Evolutionary conservation across 2,329 filamentous ascomycete species (phyloP), one percentile per base, ranked within the genome.

Genomic region (Ilyonectria robusta): DNA sequence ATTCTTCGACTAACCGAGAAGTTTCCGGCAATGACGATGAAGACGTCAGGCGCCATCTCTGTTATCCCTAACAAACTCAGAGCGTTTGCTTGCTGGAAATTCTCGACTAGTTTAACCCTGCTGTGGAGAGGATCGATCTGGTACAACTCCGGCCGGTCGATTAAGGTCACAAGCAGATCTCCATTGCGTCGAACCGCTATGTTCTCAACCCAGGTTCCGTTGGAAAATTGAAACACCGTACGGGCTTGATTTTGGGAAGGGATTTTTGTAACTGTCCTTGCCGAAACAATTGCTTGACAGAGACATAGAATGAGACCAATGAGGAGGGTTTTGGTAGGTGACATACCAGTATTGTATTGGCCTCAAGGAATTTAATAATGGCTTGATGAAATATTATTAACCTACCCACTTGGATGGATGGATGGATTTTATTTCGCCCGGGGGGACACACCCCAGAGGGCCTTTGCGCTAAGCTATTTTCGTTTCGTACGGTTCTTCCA

Each of bases 381-480:
- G 6, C 40, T 44, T 44, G 40, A 44, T 44, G n/a, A 44, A 44
- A 44, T 44, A 44, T 44, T 44, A 44, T 44, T 44, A 44, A 44
- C 40, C 40, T 44, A 44, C 40, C 40, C 40, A 44, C 13, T 1
- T 44, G 40, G n/a, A n/a, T 23, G 21, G 21, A 23, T 23, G 21
- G 21, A 23, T 23, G 21, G 21, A 23, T 23, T 23, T 23, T 23
- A 23, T 23, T 23, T 23, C 21, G 21, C 21, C 21, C 21, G 21
- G 21, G 21, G 21, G 21, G 21, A 23, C 21, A 23, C 21, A 23
- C 21, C 21, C 21, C 21, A 3, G 21, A 23, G 21, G 21, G 21
- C 21, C 21, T 23, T 23, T 23, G 21, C 21, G 21, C 21, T 23
- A 23, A 23, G 21, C 21, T 23, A 23, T 23, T 23, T 23, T 23